Percentiles rank a stretch among this genome's conserved stretches.
phyloP scores from a whole-genome alignment of 306 rosid genomes.

The Sphenostylis stenocarpa region DNA sequence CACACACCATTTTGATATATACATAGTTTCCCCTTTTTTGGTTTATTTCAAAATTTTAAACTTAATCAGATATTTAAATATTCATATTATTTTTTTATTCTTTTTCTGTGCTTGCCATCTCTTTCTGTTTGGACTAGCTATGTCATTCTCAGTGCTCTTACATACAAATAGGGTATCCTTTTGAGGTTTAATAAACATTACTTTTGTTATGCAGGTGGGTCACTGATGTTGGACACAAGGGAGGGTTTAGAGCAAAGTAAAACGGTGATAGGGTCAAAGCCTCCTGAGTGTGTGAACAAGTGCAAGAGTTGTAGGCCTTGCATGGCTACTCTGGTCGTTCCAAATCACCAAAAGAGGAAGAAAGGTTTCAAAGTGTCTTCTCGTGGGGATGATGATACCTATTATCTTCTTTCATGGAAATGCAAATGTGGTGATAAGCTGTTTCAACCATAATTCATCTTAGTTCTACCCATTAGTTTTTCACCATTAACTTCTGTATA shows the following conservation, averaged over 20 bases:
- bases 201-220: slow-evolving; percentile 34
- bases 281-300: slow-evolving; percentile 76
- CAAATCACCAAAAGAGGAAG: slow-evolving; percentile 49
- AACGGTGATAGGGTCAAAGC: slow-evolving; percentile 77
- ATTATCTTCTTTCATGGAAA: slow-evolving; percentile 86
- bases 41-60: too few species aligned
- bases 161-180: not conserved
- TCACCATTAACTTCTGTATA: not conserved
- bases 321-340: slow-evolving; percentile 67
- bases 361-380: slow-evolving; percentile 34
- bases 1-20: not conserved
- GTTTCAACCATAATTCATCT: slow-evolving; percentile 56
- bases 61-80: not conserved
- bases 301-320: slow-evolving; percentile 90
- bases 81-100: not conserved
- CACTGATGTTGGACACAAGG: not conserved
- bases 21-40: not conserved
- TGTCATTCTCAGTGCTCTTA: not conserved
- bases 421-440: slow-evolving; percentile 81
- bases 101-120: not conserved
- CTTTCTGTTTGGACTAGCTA: not conserved
- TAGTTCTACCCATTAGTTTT: not conserved
- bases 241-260: slow-evolving; percentile 27
- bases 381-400: slow-evolving; percentile 58
- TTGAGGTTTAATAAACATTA: not conserved